Evolutionary conservation across 148 eudicot genomes (phyloP), one percentile per base, ranked within the genome.

Genomic region (Vaccinium myrtillus): DNA sequence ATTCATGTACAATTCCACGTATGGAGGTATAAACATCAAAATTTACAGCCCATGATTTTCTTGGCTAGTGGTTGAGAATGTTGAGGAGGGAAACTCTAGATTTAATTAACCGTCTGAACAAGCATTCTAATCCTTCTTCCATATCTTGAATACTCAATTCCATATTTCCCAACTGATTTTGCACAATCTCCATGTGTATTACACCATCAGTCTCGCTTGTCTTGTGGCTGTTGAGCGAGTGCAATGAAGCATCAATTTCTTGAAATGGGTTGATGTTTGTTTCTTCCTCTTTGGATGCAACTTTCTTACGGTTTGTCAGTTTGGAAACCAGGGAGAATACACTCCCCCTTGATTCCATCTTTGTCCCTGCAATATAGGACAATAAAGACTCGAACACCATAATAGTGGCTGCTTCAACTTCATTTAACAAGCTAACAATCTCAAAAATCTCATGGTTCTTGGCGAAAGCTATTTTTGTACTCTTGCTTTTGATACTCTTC

Each of bases 41-140:
- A 10, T 50, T 50, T 58, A 18, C 8, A 18, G 1, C 19, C 23
- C 74, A 11, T n/a, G 12, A 32, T 16, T 80, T 19, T 80, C 51
- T 65, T 19, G 11, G 15, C 78, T 90, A 90, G 82, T 89, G 84
- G 84, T 90, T 90, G 69, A 91, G 88, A 85, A 87, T 87, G 83
- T 92, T 92, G 27, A 91, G 92, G 61, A 93, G 85, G 53, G 78
- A 80, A 83, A 89, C 90, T 89, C 95, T 86, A 69, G 87, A 88
- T 81, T 85, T 91, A 58, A 91, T 85, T 56, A 90, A 71, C 48
- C 80, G 85, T 85, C 91, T 89, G 61, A 88, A 90, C 74, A 91
- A 36, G 73, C 90, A 82, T 48, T 91, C 92, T 70, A 92, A 49
- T 30, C 16, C 87, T 81, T 86, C 86, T 48, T 89, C 92, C 23